A percentile compares a stretch with the other conserved stretches of the same genome.
These are phyloP conservation scores for Ustilago xerochloae DNA, from an alignment of 1,284 basidiomycete genomes.

Conservation along the genomic window DNA sequence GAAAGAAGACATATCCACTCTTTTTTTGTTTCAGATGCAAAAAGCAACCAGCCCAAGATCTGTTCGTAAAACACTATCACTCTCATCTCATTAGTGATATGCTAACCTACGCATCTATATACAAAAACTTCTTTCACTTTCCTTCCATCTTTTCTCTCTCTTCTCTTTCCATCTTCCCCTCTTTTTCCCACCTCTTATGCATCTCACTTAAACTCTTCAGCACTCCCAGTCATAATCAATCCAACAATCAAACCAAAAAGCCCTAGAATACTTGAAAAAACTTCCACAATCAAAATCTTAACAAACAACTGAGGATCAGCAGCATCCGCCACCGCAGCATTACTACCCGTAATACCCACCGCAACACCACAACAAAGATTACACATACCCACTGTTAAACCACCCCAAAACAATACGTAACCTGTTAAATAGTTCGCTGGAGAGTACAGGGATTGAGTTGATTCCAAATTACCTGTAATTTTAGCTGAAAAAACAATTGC, in stretches of 20 bases:
- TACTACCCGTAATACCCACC: constrained; percentile 66
- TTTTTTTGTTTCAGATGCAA: too few species aligned
- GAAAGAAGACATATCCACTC: too few species aligned
- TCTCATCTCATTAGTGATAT: neutral
- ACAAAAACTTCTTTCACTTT: neutral
- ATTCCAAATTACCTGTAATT: constrained; percentile 60
- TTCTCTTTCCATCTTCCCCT: neutral
- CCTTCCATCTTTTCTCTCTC: neutral
- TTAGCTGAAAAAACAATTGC: constrained; percentile 67
- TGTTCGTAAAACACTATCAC: neutral
- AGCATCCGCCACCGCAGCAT: constrained; percentile 66
- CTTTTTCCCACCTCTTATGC: constrained; percentile 1
- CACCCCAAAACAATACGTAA: constrained; percentile 66
- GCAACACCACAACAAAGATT: constrained; percentile 66
- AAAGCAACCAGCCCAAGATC: too few species aligned
- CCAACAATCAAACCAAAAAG: constrained; percentile 64
- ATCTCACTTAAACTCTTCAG: constrained; percentile 43
- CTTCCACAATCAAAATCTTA: constrained; percentile 64
- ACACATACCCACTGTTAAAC: constrained; percentile 66
- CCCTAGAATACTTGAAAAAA: constrained; percentile 66
- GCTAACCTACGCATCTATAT: neutral
- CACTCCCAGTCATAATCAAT: constrained; percentile 36
- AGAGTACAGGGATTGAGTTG: constrained; percentile 51
- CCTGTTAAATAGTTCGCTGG: constrained; percentile 65
- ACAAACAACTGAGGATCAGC: constrained; percentile 67